These are phyloP conservation scores for Hanseniaspora gamundiae DNA, from an alignment of 1,139 yeast genomes.

Conservation along the genomic window DNA sequence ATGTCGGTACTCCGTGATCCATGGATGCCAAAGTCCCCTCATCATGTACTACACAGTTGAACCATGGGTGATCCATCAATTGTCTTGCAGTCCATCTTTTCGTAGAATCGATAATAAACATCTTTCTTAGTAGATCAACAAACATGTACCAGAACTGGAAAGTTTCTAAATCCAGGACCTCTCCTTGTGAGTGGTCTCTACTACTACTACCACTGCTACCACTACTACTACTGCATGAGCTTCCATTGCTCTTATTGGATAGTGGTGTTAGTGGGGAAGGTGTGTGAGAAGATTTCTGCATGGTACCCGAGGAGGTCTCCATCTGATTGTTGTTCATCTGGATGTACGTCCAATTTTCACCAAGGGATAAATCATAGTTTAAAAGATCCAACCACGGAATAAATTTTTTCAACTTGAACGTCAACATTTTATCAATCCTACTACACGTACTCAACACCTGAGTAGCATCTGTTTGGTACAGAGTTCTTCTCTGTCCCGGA, in stretches of 20 bases:
- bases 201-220: too few relatives aligned
- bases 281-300: too few relatives aligned
- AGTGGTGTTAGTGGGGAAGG: background rate
- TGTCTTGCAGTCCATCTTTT: slow-evolving; percentile 54
- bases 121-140: slow-evolving; percentile 48
- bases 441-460: slow-evolving; percentile 3
- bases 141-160: slow-evolving; percentile 71
- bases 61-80: slow-evolving; percentile 70
- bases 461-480: slow-evolving; percentile 4
- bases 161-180: slow-evolving; percentile 30
- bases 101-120: slow-evolving; percentile 53
- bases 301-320: too few relatives aligned
- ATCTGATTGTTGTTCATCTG: too few relatives aligned
- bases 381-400: background rate
- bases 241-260: too few relatives aligned
- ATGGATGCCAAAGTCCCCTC: background rate
- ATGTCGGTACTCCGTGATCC: background rate
- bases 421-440: slow-evolving; percentile 4
- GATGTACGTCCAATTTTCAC: background rate
- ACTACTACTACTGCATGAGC: too few relatives aligned
- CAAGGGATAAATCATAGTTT: background rate
- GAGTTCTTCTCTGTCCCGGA: slow-evolving; percentile 3
- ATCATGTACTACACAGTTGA: slow-evolving; percentile 15
- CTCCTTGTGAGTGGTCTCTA: too few relatives aligned
- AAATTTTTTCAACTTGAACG: slow-evolving; percentile 1